These are phyloP conservation scores for Purshia tridentata DNA, from an alignment of 306 rosid species.

Conservation along the genomic window DNA sequence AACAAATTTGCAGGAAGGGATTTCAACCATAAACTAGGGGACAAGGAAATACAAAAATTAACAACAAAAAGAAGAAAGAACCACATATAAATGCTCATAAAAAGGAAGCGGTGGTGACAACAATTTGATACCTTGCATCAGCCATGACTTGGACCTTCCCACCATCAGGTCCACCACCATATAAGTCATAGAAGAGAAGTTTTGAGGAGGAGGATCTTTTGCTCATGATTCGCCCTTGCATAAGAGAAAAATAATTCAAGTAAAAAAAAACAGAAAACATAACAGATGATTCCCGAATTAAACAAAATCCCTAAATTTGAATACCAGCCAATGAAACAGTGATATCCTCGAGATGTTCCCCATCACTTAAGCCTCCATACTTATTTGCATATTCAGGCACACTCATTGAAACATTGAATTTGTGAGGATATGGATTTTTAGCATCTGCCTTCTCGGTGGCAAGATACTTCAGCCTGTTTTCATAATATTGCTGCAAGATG, in stretches of 20 bases:
- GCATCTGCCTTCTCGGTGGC: conserved; percentile 51
- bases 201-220: conserved; percentile 70
- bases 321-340: conserved; percentile 71
- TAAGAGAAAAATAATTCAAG: neutral
- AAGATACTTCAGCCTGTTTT: conserved; percentile 75
- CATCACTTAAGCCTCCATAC: conserved; percentile 48
- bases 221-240: conserved; percentile 56
- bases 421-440: conserved; percentile 78
- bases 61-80: neutral
- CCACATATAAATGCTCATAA: neutral
- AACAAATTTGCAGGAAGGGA: too few species aligned
- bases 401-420: conserved; percentile 61
- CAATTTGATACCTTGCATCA: conserved; percentile 62
- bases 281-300: neutral
- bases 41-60: too few species aligned
- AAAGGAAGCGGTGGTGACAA: neutral
- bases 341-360: conserved; percentile 74
- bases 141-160: conserved; percentile 84
- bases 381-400: conserved; percentile 45
- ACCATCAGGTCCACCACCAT: conserved; percentile 41
- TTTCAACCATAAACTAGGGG: too few species aligned
- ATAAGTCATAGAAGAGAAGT: conserved; percentile 74
- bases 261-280: neutral
- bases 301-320: neutral
- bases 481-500: conserved; percentile 68